Evolutionary conservation across 2,329 filamentous ascomycete genomes (phyloP), one percentile per base, ranked within the genome.

Genomic region (Orbilia brochopaga): DNA sequence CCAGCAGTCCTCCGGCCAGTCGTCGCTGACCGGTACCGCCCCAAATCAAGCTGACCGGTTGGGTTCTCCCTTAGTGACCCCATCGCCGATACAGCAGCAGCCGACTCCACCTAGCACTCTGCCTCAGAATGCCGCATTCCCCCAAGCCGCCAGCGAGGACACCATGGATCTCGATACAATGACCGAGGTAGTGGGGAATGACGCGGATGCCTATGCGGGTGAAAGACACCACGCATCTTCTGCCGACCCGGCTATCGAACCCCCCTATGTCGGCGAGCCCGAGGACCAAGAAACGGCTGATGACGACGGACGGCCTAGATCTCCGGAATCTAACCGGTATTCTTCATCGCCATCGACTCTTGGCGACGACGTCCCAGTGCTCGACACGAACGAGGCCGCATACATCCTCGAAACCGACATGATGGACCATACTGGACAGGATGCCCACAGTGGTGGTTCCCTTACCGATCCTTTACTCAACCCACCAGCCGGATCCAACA

Each of bases 111-210:
- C 61, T 11, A 61, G 55, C 50, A 73, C 69, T 15, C 44, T 66
- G 13, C 69, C 69, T 35, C 55, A 66, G 51, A 55, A 66, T 66
- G 60, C 69, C 24, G 62, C 69, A 37, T 66, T 73, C 27, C 61
- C 60, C 24, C 61, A 73, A 51, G 50, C 62, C 52, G 54, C 61
- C 7, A 50, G 23, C 40, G 67, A 59, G 8, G 10, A 2, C 17
- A 24, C 19, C 21, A 44, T 60, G 46, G 46, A 27, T 13, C 3
- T 51, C 46, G 46, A 27, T n/a, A 35, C 27, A 23, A 17, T 5
- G 24, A 23, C 21, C 17, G 17, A 10, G 23, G 27, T 55, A 23
- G 27, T n/a, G 24, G 11, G 8, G 37, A 17, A 3, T 4, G 52
- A 55, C 21, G 52, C 8, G n/a, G 52, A 32, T 32, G 7, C 15